A percentile compares a stretch with the other conserved stretches of the same genome.
These are phyloP conservation scores for Penstemon newberryi DNA, from an alignment of 257 asterid genomes.

Conservation along the genomic window DNA sequence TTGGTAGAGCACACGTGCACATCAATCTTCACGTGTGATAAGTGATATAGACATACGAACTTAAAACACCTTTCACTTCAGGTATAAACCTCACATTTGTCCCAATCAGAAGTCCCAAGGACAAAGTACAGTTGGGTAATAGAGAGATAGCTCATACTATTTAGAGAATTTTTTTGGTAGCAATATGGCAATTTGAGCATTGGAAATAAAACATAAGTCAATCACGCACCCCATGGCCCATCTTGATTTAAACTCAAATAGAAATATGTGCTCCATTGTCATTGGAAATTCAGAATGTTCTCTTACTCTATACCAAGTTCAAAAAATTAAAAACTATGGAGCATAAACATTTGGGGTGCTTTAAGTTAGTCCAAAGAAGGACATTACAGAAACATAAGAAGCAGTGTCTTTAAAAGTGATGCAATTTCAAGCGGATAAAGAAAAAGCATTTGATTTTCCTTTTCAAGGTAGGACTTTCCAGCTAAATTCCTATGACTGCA, in stretches of 20 bases:
- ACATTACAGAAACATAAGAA: neutral
- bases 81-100: neutral
- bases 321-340: neutral
- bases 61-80: neutral
- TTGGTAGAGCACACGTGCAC: neutral
- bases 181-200: slow-evolving; percentile 6
- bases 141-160: neutral
- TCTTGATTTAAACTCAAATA: slow-evolving; percentile 6
- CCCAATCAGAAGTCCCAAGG: neutral
- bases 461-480: slow-evolving; percentile 3
- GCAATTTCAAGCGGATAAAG: neutral
- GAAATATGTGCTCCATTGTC: neutral
- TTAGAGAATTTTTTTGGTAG: neutral
- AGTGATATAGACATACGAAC: neutral
- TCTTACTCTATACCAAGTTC: neutral
- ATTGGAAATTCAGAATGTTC: neutral
- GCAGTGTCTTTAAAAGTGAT: neutral
- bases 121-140: neutral
- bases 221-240: neutral
- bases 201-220: slow-evolving; percentile 2
- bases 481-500: neutral
- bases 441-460: slow-evolving; percentile 8
- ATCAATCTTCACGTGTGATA: neutral
- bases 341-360: neutral
- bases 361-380: slow-evolving; percentile 1